A percentile compares a stretch with the other conserved stretches of the same genome.
These are phyloP conservation scores for Dichomitus squalens DNA, from an alignment of 1,284 basidiomycete genomes.

Conservation along the genomic window DNA sequence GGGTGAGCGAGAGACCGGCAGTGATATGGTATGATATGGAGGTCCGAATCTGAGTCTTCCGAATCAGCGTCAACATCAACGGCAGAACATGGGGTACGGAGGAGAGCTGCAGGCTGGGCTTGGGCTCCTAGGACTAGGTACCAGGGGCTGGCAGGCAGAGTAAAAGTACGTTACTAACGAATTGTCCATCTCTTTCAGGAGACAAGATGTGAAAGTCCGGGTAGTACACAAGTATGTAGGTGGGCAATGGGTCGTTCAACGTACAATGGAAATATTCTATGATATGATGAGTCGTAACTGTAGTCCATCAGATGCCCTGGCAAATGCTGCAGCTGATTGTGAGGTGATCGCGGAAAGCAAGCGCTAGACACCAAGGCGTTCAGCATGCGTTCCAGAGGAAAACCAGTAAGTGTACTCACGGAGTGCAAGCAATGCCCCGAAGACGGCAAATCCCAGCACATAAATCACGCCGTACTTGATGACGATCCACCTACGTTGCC, in stretches of 20 bases:
- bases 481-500: conserved; percentile 86
- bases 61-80: neutral
- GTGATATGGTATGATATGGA: neutral
- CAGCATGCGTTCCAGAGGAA: conserved; percentile 2
- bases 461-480: conserved; percentile 82
- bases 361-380: conserved; percentile 45
- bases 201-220: conserved; percentile 23
- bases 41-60: neutral
- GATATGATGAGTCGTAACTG: conserved; percentile 25
- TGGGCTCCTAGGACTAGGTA: neutral
- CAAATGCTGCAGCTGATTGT: conserved; percentile 69
- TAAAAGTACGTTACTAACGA: conserved; percentile 11
- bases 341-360: conserved; percentile 58
- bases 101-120: neutral
- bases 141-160: neutral
- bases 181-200: conserved; percentile 21
- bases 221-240: conserved; percentile 19
- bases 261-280: conserved; percentile 37
- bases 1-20: neutral
- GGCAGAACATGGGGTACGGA: neutral
- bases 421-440: conserved; percentile 75
- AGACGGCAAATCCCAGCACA: conserved; percentile 71
- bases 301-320: conserved; percentile 57
- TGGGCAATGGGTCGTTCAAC: conserved; percentile 16
- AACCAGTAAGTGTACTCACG: conserved; percentile 54